A percentile compares a stretch with the other conserved stretches of the same genome.
These are phyloP conservation scores for Dothistroma pini DNA, from an alignment of 2,329 filamentous ascomycete genomes.

Conservation along the genomic window DNA sequence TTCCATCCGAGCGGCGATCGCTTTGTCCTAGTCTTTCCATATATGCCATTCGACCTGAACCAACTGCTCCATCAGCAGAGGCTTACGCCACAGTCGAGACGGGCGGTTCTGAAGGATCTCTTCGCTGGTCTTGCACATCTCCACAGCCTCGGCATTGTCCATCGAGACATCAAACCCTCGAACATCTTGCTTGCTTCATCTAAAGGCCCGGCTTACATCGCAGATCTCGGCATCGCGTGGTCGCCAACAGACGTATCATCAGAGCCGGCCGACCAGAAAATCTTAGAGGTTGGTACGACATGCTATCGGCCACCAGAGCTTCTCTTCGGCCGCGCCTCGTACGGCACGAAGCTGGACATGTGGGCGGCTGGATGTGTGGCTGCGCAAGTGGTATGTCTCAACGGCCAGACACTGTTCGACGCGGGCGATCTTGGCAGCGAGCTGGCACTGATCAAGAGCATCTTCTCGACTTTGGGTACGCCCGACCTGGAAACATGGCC, in stretches of 20 bases:
- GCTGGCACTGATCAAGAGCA: slow-evolving; percentile 82
- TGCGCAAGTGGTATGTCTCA: slow-evolving; percentile 63
- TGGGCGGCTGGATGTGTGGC: slow-evolving; percentile 86
- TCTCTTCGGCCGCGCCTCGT: slow-evolving; percentile 76
- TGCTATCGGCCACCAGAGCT: slow-evolving; percentile 87
- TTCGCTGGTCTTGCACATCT: slow-evolving; percentile 68
- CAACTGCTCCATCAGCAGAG: slow-evolving; percentile 53
- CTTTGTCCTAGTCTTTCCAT: slow-evolving; percentile 81
- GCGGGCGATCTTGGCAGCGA: slow-evolving; percentile 89
- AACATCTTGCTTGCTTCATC: slow-evolving; percentile 55
- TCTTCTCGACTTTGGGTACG: slow-evolving; percentile 88
- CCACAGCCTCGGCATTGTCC: slow-evolving; percentile 74
- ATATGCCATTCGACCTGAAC: slow-evolving; percentile 69
- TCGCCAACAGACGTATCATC: slow-evolving; percentile 54
- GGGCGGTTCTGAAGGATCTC: slow-evolving; percentile 59
- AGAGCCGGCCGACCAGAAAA: slow-evolving; percentile 67
- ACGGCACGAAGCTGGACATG: slow-evolving; percentile 72
- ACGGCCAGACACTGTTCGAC: slow-evolving; percentile 68
- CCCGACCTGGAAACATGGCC: slow-evolving; percentile 81
- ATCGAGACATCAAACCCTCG: slow-evolving; percentile 90
- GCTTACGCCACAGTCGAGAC: slow-evolving; percentile 35
- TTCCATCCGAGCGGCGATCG: slow-evolving; percentile 67
- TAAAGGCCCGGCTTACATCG: slow-evolving; percentile 70
- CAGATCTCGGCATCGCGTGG: slow-evolving; percentile 94
- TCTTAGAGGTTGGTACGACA: slow-evolving; percentile 90